These are phyloP conservation scores for Penicillium odoratum DNA, from an alignment of 495 filamentous ascomycete genomes.

Conservation along the genomic window DNA sequence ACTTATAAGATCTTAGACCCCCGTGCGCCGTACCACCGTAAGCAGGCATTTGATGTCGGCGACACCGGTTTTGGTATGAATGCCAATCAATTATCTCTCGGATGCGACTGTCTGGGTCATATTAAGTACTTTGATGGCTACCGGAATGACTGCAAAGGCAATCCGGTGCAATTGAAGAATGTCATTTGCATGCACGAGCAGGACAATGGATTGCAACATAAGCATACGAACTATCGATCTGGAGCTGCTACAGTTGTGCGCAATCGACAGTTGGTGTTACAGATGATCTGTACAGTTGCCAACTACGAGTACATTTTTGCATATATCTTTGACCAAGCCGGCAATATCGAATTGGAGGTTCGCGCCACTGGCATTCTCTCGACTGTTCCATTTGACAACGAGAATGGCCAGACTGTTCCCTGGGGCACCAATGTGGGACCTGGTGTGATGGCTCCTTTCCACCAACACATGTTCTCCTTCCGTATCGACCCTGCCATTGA, in stretches of 20 bases:
- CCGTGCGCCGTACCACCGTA: slow-evolving; percentile 64
- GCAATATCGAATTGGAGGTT: slow-evolving; percentile 76
- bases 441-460: slow-evolving; percentile 74
- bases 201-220: slow-evolving; percentile 64
- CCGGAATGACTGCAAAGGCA: slow-evolving; percentile 55
- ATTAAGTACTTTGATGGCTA: slow-evolving; percentile 65
- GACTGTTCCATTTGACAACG: slow-evolving; percentile 72
- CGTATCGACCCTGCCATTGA: slow-evolving; percentile 82
- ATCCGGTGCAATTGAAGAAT: slow-evolving; percentile 55
- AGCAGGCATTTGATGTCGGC: slow-evolving; percentile 70
- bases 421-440: slow-evolving; percentile 89
- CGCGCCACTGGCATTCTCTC: slow-evolving; percentile 85
- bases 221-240: slow-evolving; percentile 67
- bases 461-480: slow-evolving; percentile 90
- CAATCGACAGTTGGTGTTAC: slow-evolving; percentile 62
- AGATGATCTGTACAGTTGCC: slow-evolving; percentile 75
- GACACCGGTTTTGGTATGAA: slow-evolving; percentile 65
- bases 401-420: slow-evolving; percentile 55
- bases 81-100: slow-evolving; percentile 66
- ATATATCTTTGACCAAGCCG: slow-evolving; percentile 84
- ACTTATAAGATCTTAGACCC: slow-evolving; percentile 53
- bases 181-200: slow-evolving; percentile 69
- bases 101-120: slow-evolving; percentile 67
- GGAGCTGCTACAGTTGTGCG: slow-evolving; percentile 59
- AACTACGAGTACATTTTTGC: slow-evolving; percentile 87